Evolutionary conservation across 2,329 filamentous ascomycete genomes (phyloP).

Genomic region (Colletotrichum noveboracense): DNA sequence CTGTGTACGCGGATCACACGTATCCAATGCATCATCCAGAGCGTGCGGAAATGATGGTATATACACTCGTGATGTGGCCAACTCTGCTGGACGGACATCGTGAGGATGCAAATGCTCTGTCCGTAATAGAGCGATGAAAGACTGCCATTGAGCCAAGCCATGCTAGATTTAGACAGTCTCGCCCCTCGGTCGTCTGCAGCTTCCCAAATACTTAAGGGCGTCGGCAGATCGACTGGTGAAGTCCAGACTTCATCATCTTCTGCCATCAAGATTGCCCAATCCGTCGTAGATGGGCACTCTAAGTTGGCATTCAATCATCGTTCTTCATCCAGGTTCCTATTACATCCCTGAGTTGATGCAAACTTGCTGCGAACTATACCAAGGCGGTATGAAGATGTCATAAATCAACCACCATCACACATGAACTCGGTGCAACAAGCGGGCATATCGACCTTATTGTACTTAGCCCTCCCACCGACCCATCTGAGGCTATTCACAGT

Average conservation of each 20-base stretch:
- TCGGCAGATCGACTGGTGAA: too few relatives aligned
- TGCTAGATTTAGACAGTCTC: background rate
- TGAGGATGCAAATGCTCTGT: too few relatives aligned
- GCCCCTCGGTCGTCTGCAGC: background rate
- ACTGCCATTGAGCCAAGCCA: too few relatives aligned
- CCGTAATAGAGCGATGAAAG: background rate
- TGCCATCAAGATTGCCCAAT: too few relatives aligned
- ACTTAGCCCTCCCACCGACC: background rate
- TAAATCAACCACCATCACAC: too few relatives aligned
- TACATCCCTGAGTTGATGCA: too few relatives aligned
- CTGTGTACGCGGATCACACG: background rate
- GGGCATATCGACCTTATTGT: too few relatives aligned
- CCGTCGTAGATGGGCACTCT: background rate
- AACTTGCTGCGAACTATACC: background rate
- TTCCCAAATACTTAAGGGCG: too few relatives aligned
- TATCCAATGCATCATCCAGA: accelerated
- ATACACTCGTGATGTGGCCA: background rate
- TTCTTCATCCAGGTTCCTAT: background rate
- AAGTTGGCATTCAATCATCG: too few relatives aligned
- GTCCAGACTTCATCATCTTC: too few relatives aligned
- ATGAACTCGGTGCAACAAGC: too few relatives aligned
- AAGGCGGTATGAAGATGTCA: background rate
- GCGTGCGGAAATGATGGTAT: accelerated
- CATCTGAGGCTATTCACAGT: background rate
- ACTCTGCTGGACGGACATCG: background rate